Base-by-base conservation (phyloP, 257 asterid genomes). In the Solanum peruvianum region DNA sequence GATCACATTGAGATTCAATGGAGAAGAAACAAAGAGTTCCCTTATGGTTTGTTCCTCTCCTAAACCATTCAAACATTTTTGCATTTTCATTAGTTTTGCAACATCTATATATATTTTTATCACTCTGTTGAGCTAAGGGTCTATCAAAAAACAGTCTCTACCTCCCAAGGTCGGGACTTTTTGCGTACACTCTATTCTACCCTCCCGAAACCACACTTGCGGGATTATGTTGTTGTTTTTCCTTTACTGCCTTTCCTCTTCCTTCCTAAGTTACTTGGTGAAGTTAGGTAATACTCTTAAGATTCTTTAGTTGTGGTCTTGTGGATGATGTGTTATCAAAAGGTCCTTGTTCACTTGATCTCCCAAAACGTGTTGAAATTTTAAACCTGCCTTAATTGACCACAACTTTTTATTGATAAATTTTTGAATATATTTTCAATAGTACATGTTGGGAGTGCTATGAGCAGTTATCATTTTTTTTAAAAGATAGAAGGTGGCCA, bases 1-100 rank as follows among this genome's bases (percentile, higher is more conserved):
- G 96, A 96, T 92, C 96, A 93, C 78, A 91, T 96, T 33, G 99
- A 96, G 84, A 95, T 96, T 87, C 99, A 96, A 73, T 96, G 99
- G 99, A 93, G 99, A 89, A 90, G 97, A 89, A 95, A 93, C 92
- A 94, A 90, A 85, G 98, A 91, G 45, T 94, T 94, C 80, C 99
- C 99, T 29, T 95, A 96, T 87, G 99, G 99, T 96, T 62, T 80
- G 92, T 88, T 89, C 72, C 89, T 78, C 89, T 60, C 73, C 73
- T 83, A 27, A 60, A 71, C 80, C 66, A 41, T 72, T 45, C 58
- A 2, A 47, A 47, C 58, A 67, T 86, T 27, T 20, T 71, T 73
- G 77, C 8, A 23, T 62, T 62, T 44, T 52, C 21, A 67, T 75
- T 70, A 66, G 27, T 75, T 6, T 29, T 80, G 11, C 16, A 27